A percentile compares a stretch with the other conserved stretches of the same genome.
These are phyloP conservation scores for Fomitopsis schrenkii DNA, from an alignment of 1,284 basidiomycete species.

Conservation along the genomic window DNA sequence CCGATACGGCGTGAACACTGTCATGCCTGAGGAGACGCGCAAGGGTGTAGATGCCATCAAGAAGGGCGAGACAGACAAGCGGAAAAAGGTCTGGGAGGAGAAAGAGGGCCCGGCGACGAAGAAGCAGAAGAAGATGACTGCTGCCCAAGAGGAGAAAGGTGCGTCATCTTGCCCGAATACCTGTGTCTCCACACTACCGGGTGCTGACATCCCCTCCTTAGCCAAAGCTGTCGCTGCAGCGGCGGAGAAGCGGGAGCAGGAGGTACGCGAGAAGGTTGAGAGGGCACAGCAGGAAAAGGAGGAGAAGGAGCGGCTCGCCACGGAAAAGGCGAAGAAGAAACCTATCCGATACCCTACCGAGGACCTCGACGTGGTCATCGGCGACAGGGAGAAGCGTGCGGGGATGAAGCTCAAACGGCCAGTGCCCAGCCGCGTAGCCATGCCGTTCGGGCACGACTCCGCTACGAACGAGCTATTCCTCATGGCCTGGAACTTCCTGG, in stretches of 20 bases:
- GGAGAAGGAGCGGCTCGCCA: constrained; percentile 63
- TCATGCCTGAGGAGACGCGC: constrained; percentile 84
- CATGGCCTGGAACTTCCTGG: constrained; percentile 89
- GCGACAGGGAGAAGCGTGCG: constrained; percentile 75
- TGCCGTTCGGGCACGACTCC: constrained; percentile 75
- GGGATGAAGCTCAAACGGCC: constrained; percentile 72
- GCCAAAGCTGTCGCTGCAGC: constrained; percentile 33
- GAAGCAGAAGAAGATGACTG: constrained; percentile 75
- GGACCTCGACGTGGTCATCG: constrained; percentile 76
- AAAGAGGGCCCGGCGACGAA: constrained; percentile 75
- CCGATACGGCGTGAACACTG: constrained; percentile 78
- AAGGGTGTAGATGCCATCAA: constrained; percentile 76
- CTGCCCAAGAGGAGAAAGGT: constrained; percentile 73
- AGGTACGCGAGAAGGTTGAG: constrained; percentile 63
- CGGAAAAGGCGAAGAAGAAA: constrained; percentile 85
- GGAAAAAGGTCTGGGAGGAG: constrained; percentile 85
- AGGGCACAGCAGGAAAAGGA: constrained; percentile 64
- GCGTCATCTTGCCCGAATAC: constrained; percentile 8
- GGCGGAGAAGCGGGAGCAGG: constrained; percentile 63
- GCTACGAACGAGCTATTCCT: constrained; percentile 83
- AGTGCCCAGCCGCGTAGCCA: constrained; percentile 49
- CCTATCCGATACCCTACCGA: constrained; percentile 83
- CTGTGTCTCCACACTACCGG: constrained; percentile 2
- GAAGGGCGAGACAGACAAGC: constrained; percentile 85
- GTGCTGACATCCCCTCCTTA: constrained; percentile 14